Evolutionary conservation across 768 basidiomycete genomes (phyloP).

Genomic region (Scleroderma bovista): DNA sequence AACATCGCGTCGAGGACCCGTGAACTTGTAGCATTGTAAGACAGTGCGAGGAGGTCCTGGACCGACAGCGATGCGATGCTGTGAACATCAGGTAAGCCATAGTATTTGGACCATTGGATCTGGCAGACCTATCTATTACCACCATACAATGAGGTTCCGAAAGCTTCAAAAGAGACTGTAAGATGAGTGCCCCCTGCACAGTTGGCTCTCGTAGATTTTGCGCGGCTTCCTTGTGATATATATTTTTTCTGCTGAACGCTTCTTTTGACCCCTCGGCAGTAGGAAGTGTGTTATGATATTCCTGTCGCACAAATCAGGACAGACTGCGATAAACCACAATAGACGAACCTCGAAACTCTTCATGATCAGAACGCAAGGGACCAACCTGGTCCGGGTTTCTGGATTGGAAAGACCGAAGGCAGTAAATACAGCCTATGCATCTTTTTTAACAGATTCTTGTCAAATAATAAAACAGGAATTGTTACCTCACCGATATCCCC

Average conservation of each 20-base stretch:
- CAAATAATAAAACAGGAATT: not conserved
- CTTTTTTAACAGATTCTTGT: not conserved
- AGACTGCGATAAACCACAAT: not conserved
- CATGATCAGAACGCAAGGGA: slow-evolving; percentile 63
- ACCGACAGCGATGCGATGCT: slow-evolving; percentile 57
- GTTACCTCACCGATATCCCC: slow-evolving; percentile 53
- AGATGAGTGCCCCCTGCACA: slow-evolving; percentile 77
- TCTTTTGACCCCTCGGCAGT: slow-evolving; percentile 7
- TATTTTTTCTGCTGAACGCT: slow-evolving; percentile 9
- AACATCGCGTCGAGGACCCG: slow-evolving; percentile 78
- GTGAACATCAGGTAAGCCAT: slow-evolving; percentile 6
- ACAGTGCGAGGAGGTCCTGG: slow-evolving; percentile 52
- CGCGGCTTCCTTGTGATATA: slow-evolving; percentile 11
- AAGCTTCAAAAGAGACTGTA: slow-evolving; percentile 78
- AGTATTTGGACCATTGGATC: not conserved
- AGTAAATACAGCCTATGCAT: slow-evolving; percentile 47
- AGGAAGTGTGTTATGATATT: slow-evolving; percentile 13
- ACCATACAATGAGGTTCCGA: slow-evolving; percentile 59
- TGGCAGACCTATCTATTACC: slow-evolving; percentile 61
- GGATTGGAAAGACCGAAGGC: slow-evolving; percentile 51
- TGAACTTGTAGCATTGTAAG: slow-evolving; percentile 64
- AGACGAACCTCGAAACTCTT: slow-evolving; percentile 43
- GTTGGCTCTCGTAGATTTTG: slow-evolving; percentile 53
- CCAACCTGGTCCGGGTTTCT: slow-evolving; percentile 48
- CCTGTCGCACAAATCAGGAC: slow-evolving; percentile 11